Evolutionary conservation across 768 basidiomycete genomes (phyloP).

Genomic region (Trametes cubensis): DNA sequence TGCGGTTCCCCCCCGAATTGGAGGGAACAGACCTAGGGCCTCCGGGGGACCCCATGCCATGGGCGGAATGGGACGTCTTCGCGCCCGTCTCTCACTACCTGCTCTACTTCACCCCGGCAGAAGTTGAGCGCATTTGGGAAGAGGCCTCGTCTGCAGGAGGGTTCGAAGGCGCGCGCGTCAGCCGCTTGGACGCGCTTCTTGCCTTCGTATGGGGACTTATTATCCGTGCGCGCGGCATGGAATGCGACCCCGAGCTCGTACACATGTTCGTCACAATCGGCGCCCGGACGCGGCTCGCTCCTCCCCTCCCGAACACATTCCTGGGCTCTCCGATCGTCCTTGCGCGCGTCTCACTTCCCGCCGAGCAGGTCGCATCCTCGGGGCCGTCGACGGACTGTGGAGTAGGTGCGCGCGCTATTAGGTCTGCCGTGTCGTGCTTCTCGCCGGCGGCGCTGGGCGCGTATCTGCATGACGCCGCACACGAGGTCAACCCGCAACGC

Average conservation of each 20-base stretch:
- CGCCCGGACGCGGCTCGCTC: constrained; percentile 29
- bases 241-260: constrained; percentile 25
- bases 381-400: constrained; percentile 16
- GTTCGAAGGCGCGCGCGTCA: constrained; percentile 22
- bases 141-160: constrained; percentile 16
- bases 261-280: constrained; percentile 36
- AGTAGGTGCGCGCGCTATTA: constrained; percentile 34
- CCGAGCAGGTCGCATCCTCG: constrained; percentile 5
- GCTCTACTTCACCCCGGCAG: constrained; percentile 24
- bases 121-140: constrained; percentile 39
- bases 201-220: constrained; percentile 42
- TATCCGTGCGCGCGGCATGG: constrained; percentile 34
- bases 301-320: constrained; percentile 29
- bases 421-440: constrained; percentile 32
- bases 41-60: constrained; percentile 8
- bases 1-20: constrained; percentile 7
- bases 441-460: constrained; percentile 32
- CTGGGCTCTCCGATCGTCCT: constrained; percentile 41
- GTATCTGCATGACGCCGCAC: constrained; percentile 40
- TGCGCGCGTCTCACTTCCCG: constrained; percentile 29
- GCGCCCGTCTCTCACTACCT: constrained; percentile 15
- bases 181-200: constrained; percentile 41
- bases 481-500: constrained; percentile 35
- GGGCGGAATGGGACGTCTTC: constrained; percentile 16
- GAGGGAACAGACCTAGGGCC: constrained; percentile 3